Evolutionary conservation across 805 yeast species (phyloP).

Genomic region (Nakazawaea ambrosiae): DNA sequence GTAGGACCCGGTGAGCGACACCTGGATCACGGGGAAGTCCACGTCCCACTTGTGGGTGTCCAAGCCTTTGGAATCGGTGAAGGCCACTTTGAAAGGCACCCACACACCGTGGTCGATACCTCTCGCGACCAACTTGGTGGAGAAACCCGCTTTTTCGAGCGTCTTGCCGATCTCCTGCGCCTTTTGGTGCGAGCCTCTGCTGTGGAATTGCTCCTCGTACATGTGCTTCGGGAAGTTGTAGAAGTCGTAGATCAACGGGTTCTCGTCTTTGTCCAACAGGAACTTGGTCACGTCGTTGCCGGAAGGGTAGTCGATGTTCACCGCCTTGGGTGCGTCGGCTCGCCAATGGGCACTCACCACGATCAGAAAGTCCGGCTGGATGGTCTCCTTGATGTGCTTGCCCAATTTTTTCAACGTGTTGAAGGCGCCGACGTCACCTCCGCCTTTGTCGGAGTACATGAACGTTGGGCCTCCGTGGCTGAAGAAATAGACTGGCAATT

Average conservation of each 20-base stretch:
- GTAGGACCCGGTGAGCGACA: slow-evolving; percentile 36
- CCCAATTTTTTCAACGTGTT: slow-evolving; percentile 45
- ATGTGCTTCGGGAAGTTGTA: slow-evolving; percentile 62
- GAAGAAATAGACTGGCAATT: slow-evolving; percentile 55
- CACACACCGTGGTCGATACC: slow-evolving; percentile 83
- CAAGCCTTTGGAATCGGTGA: slow-evolving; percentile 31
- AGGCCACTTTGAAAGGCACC: slow-evolving; percentile 74
- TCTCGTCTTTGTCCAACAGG: slow-evolving; percentile 27
- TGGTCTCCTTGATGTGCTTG: slow-evolving; percentile 32
- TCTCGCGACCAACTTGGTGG: slow-evolving; percentile 38
- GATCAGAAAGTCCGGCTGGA: slow-evolving; percentile 61
- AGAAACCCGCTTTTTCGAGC: slow-evolving; percentile 35
- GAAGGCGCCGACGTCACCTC: slow-evolving; percentile 57
- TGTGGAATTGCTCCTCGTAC: slow-evolving; percentile 57
- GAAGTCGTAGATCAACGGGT: slow-evolving; percentile 65
- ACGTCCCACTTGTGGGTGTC: slow-evolving; percentile 33
- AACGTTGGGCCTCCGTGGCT: slow-evolving; percentile 87
- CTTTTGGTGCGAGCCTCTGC: slow-evolving; percentile 34
- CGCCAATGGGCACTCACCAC: slow-evolving; percentile 81
- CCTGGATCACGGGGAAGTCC: slow-evolving; percentile 43
- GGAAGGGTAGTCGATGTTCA: slow-evolving; percentile 45
- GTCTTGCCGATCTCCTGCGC: slow-evolving; percentile 37
- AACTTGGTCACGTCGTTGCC: slow-evolving; percentile 6
- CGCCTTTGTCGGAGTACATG: slow-evolving; percentile 46
- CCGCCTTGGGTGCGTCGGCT: slow-evolving; percentile 28